Conservation (phyloP, 2,329 filamentous ascomycete genomes). For the Beauveria sp. region DNA sequence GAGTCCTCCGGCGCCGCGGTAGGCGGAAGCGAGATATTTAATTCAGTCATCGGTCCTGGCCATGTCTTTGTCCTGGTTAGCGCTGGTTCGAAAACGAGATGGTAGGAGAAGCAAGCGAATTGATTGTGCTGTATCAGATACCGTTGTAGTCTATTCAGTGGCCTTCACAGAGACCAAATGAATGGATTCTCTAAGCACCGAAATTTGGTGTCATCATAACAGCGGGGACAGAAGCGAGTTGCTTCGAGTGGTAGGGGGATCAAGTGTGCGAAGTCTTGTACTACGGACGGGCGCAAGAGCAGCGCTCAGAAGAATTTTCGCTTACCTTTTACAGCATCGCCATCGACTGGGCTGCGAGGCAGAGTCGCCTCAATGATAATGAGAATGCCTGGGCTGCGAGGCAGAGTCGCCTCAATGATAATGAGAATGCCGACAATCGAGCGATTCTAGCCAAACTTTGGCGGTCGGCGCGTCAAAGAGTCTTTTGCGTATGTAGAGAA, state of each 20-base stretch:
- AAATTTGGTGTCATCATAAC: slow-evolving; percentile 52
- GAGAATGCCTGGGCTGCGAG: not conserved
- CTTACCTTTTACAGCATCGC: slow-evolving; percentile 10
- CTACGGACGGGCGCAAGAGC: not conserved
- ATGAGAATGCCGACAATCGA: not conserved
- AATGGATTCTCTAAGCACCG: slow-evolving; percentile 52
- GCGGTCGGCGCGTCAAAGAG: not conserved
- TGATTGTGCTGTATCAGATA: slow-evolving; percentile 63
- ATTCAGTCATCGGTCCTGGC: slow-evolving; percentile 2
- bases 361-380: not conserved
- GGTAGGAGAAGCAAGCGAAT: not conserved
- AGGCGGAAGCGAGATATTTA: not conserved
- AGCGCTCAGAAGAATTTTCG: not conserved
- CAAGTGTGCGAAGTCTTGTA: slow-evolving; percentile 12
- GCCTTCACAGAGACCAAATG: slow-evolving; percentile 55
- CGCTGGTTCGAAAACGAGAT: slow-evolving; percentile 12
- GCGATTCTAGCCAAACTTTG: not conserved
- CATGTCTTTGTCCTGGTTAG: not conserved
- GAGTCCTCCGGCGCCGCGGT: slow-evolving; percentile 15
- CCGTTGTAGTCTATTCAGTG: slow-evolving; percentile 84
- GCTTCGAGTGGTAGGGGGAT: slow-evolving; percentile 11
- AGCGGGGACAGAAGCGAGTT: slow-evolving; percentile 19
- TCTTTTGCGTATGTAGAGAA: not conserved
- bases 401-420: not conserved
- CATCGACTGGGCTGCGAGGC: not conserved